phyloP scores from a whole-genome alignment of 108 stramenopile species.

The Mayamaea pseudoterrestris region DNA sequence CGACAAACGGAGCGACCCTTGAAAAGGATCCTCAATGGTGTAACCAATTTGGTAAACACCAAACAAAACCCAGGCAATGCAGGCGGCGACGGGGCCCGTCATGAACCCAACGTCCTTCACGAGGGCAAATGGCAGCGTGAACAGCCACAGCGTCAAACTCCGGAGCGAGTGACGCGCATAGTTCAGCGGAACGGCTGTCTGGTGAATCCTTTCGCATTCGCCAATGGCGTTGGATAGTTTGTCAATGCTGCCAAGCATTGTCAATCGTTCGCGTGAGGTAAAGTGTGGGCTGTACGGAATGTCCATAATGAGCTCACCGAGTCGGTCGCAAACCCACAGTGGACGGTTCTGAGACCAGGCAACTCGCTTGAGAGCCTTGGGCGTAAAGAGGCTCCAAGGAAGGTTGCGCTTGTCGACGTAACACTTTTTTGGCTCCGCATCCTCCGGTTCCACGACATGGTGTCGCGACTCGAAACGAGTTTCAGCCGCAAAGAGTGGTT shows the following conservation, averaged over 20 bases:
- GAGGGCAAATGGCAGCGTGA: conserved; percentile 80
- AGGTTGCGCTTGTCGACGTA: conserved; percentile 44
- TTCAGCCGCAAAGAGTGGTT: conserved; percentile 6
- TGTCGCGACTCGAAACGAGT: conserved; percentile 13
- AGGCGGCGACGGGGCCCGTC: conserved; percentile 72
- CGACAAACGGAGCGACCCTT: conserved; percentile 67
- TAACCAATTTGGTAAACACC: conserved; percentile 92
- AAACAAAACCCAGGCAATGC: conserved; percentile 87
- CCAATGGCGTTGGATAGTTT: conserved; percentile 72
- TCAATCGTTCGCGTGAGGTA: conserved; percentile 71
- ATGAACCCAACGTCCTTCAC: conserved; percentile 61
- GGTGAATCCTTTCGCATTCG: conserved; percentile 87
- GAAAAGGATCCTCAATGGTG: conserved; percentile 93
- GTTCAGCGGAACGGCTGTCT: conserved; percentile 90
- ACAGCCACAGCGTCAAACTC: conserved; percentile 83
- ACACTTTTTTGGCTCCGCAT: conserved; percentile 37
- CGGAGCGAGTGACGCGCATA: conserved; percentile 89
- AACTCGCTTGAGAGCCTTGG: conserved; percentile 19
- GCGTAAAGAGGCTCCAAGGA: conserved; percentile 42
- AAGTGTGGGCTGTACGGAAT: conserved; percentile 59
- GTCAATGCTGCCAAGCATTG: conserved; percentile 62
- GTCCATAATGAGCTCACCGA: conserved; percentile 51
- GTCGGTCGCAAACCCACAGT: conserved; percentile 75
- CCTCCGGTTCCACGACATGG: background rate
- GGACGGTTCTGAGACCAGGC: conserved; percentile 53